Evolutionary conservation across 495 filamentous ascomycete genomes (phyloP), one percentile per base, ranked within the genome.

Genomic region (Xylaria venustula): DNA sequence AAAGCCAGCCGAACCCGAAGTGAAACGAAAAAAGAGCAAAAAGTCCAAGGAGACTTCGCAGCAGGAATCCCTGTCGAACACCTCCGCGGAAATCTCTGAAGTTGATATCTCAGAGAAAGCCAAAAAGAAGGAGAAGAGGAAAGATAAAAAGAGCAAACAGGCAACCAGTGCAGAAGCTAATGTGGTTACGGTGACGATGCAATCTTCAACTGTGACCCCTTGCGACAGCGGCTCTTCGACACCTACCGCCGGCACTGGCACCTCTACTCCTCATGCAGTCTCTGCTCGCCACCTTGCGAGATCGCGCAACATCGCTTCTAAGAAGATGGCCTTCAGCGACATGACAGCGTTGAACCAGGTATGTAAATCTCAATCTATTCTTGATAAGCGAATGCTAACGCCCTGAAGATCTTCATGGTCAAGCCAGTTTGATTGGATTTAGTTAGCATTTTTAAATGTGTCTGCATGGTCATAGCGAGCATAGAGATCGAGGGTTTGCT

Each of bases 281-380:
- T 77, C 77, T 30, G 82, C 77, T 23, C 81, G 88, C 52, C 86
- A 89, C 67, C 76, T 84, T 44, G 83, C 89, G 52, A 79, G 91
- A 63, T 79, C 85, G 52, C 80, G 88, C 47, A 87, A 90, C 67
- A 93, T 93, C 67, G 86, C 84, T 40, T 88, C 91, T 65, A 95
- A 95, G 76, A 86, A 82, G 68, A 82, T 84, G 77, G 89, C 90
- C 2, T 79, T 87, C 44, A 77, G 88, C 73, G 87, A 93, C 70
- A 77, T 80, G 36, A 83, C 85, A 65, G 88, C 90, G 6, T 73
- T 93, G 52, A 91, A 91, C 62, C 88, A 93, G 84, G 90, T 90
- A 73, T 72, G 74, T 40, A 34, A 37, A 45, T 61, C 48, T 12
- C 15, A 8, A 40, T 9, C 45, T 36, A 23, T 17, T 26, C 40